Base-by-base conservation (phyloP, 371 early-diverging fungal species). In the Mucor plumbeus region DNA sequence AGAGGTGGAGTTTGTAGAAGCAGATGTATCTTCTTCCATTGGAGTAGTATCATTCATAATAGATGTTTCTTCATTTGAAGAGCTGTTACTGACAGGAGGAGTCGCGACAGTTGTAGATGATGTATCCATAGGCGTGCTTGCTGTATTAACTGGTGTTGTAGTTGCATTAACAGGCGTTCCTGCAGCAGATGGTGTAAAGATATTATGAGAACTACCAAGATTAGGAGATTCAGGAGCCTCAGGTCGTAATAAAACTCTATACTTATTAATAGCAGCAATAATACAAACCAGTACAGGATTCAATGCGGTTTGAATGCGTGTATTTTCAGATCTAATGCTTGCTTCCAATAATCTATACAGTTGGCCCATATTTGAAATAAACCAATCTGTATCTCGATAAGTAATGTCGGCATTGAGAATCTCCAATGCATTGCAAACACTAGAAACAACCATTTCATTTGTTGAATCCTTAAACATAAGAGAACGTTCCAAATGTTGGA, bases 331-430 rank as follows among this genome's bases (percentile, higher is more conserved):
- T 11, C 83, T 81, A 44, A 94, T 78, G 72, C 92, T 90, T 7
- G 77, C 78, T 67, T 91, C 93, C 40, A 96, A 67, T 19, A 88
- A 75, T 43, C 88, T 87, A 55, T 90, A 88, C 5, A 96, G 77
- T 13, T 80, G 82, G 10, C 72, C 72, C 67, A 94, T 80, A 69
- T 92, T 91, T 56, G 80, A 71, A 9, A 89, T 65, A 54, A 92
- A 85, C 92, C 92, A 94, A 13, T 86, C 81, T 0, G 74, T 63
- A 2, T 87, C 85, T 47, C 89, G 87, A 54, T 86, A 77, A 50
- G 87, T 80, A 1, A 91, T 77, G 40, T 90, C 81, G 21, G 87
- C 82, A 47, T 84, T 71, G 21, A 94, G 74, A n/a, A 93, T 83
- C 48, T 94, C 92, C 35, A 93, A 64, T 0, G 91, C 86, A 67